Evolutionary conservation across 192 early-diverging fungal genomes (phyloP).

Genomic region (Coemansia sp.): DNA sequence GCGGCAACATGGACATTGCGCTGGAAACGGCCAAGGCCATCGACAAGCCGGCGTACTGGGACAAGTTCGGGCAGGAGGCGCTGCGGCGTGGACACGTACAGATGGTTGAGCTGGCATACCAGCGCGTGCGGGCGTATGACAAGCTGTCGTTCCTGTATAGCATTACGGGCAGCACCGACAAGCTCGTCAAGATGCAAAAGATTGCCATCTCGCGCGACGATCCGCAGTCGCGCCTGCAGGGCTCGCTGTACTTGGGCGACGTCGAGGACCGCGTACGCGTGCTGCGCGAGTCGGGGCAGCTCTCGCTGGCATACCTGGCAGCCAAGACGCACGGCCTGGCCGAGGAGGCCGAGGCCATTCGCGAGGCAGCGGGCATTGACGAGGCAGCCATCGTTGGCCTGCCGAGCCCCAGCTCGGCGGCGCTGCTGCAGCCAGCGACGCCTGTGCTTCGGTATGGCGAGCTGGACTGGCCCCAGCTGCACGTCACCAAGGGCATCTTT

Average conservation of each 20-base stretch:
- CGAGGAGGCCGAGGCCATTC: constrained; percentile 85
- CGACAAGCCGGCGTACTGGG: constrained; percentile 90
- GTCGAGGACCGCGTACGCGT: constrained; percentile 88
- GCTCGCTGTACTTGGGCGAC: constrained; percentile 89
- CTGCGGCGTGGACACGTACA: constrained; percentile 84
- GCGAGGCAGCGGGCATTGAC: constrained; percentile 72
- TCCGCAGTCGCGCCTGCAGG: constrained; percentile 90
- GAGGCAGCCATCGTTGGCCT: constrained; percentile 58
- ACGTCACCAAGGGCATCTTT: constrained; percentile 84
- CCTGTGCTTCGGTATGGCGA: constrained; percentile 77
- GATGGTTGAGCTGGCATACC: constrained; percentile 90
- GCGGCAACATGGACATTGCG: constrained; percentile 95
- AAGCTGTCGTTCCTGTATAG: constrained; percentile 95
- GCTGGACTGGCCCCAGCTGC: constrained; percentile 92
- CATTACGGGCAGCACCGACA: constrained; percentile 89
- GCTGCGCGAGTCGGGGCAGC: constrained; percentile 86
- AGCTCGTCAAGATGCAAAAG: constrained; percentile 93
- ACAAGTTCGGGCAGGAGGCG: constrained; percentile 86
- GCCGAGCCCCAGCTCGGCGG: constrained; percentile 34
- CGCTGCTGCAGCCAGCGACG: constrained; percentile 68
- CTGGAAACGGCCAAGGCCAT: constrained; percentile 92
- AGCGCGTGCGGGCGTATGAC: constrained; percentile 91
- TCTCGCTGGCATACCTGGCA: constrained; percentile 89
- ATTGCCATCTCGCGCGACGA: constrained; percentile 88
- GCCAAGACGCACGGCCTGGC: constrained; percentile 88